Evolutionary conservation across 2,329 filamentous ascomycete genomes (phyloP), one percentile per base, ranked within the genome.

Genomic region (Penicillium sclerotiorum): DNA sequence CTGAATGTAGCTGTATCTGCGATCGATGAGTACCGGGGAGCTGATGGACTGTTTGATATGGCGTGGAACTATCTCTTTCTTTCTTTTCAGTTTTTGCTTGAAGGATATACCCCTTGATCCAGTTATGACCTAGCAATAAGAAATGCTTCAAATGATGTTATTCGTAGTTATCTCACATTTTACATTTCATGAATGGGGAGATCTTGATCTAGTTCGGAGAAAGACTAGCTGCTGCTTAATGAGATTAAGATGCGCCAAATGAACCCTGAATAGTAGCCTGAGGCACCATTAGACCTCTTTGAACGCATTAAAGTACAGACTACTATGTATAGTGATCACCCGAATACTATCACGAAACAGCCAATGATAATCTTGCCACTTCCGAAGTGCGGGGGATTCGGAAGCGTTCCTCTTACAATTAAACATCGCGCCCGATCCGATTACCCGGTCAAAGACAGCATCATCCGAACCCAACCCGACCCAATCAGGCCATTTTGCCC

Each of bases 1-100:
- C 71, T 5, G 71, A 73, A 39, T 73, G 71, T 50, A 69, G 57
- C 40, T 73, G 71, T 57, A 67, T 73, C 49, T 73, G 71, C 50
- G 69, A 72, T 61, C 66, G 70, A 36, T 71, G 45, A 66, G 33
- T 27, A n/a, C 5, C 37, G 13, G 17, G 20, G 4, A 9, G 9
- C 11, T 37, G n/a, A 35, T 36, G 18, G 3, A 22, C 21, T 35
- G 8, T 12, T 17, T 9, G 8, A 20, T 15, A 13, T 20, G 4
- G 33, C 25, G 21, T 22, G 8, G 21, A n/a, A n/a, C n/a, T n/a
- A n/a, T n/a, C n/a, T n/a, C n/a, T 20, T 25, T 41, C 22, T 23
- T 9, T 42, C 20, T 4, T 36, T 18, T 35, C 15, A 43, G n/a
- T 38, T 49, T 39, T 37, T 44, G 20, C 37, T 23, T 21, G 39